Evolutionary conservation across 306 rosid species (phyloP).

Genomic region (Medicago truncatula): MtrunA17r5.0-ANR NC_053048.1:47329001-47329500

Average conservation of each 20-base stretch:
- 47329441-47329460: no score
- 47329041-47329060: background rate
- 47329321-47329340: slow-evolving; percentile 1
- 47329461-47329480: no score
- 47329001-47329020: slow-evolving; percentile 9
- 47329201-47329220: background rate
- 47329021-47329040: slow-evolving; percentile 28
- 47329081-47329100: slow-evolving; percentile 30
- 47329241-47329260: slow-evolving; percentile 20
- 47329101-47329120: slow-evolving; percentile 24
- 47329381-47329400: no score
- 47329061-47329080: background rate
- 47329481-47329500: no score
- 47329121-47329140: slow-evolving; percentile 4
- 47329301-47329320: background rate
- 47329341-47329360: no score
- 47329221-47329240: slow-evolving; percentile 9
- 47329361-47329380: no score
- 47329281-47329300: slow-evolving; percentile 26
- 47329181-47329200: slow-evolving; percentile 2
- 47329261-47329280: background rate
- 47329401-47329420: no score
- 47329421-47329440: no score
- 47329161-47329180: slow-evolving; percentile 24
- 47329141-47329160: slow-evolving; percentile 2